phyloP scores from a whole-genome alignment of 495 filamentous ascomycete species.

The Xylaria palmicola region DNA sequence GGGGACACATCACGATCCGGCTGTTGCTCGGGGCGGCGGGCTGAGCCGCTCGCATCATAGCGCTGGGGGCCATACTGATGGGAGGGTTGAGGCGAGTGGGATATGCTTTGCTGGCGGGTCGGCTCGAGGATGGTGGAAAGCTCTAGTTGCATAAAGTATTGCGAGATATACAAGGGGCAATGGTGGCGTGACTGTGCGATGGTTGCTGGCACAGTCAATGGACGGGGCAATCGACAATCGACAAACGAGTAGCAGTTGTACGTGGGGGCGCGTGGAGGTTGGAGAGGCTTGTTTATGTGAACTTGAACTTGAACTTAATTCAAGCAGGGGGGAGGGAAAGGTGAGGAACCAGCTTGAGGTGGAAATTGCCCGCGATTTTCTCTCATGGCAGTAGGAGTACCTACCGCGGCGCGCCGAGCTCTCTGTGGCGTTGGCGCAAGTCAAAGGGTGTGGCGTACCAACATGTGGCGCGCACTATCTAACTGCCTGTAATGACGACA shows the following conservation, averaged over 20 bases:
- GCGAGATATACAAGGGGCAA: conserved; percentile 36
- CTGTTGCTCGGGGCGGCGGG: conserved; percentile 30
- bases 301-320: conserved; percentile 6
- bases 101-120: conserved; percentile 44
- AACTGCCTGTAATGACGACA: too few relatives aligned
- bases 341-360: background rate
- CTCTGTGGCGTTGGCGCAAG: too few relatives aligned
- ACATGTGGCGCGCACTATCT: too few relatives aligned
- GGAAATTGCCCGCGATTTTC: conserved; percentile 13
- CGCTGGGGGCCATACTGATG: conserved; percentile 76
- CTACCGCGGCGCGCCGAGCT: too few relatives aligned
- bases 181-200: conserved; percentile 64
- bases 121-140: conserved; percentile 60
- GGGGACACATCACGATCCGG: conserved; percentile 25
- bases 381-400: too few relatives aligned
- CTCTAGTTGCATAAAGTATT: conserved; percentile 88
- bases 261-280: conserved; percentile 1
- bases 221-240: background rate
- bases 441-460: too few relatives aligned
- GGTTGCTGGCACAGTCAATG: conserved; percentile 39
- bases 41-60: conserved; percentile 43
- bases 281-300: background rate
- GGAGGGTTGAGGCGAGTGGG: conserved; percentile 39
- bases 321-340: background rate
- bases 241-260: background rate